A percentile compares a stretch with the other conserved stretches of the same genome.
Evolutionary conservation across 192 early-diverging fungal species (phyloP).

Genomic region (Backusella morwellensis): DNA sequence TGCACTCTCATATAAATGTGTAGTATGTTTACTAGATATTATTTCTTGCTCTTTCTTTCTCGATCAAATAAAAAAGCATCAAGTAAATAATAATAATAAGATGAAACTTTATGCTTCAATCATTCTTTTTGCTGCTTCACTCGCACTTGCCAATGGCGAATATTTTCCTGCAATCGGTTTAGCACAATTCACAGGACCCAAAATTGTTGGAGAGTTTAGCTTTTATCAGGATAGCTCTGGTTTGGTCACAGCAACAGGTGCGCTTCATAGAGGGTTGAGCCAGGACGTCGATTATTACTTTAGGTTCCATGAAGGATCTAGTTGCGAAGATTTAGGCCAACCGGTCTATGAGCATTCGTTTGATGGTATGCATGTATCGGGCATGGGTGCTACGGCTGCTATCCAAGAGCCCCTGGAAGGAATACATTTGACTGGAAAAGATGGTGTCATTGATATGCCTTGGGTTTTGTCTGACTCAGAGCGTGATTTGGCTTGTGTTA

Average conservation of each 20-base stretch:
- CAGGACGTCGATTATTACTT: background rate
- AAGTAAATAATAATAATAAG: background rate
- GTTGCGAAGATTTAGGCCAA: background rate
- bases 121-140: background rate
- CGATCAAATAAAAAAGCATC: background rate
- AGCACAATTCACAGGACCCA: constrained; percentile 2
- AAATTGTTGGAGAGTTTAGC: background rate
- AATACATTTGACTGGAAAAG: background rate
- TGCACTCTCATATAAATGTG: background rate
- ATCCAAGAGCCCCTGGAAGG: background rate
- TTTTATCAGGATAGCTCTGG: background rate
- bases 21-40: background rate
- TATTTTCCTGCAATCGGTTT: background rate
- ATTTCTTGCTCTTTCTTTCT: background rate
- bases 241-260: background rate
- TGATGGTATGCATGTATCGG: background rate
- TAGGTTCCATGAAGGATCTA: background rate
- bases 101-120: background rate
- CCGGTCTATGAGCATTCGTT: background rate
- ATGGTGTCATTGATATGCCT: background rate
- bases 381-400: background rate
- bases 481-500: constrained; percentile 8
- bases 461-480: background rate
- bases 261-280: background rate
- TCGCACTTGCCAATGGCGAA: background rate